Conservation (phyloP, 352 stramenopile genomes). For the Globisporangium heterothallicum region DNA sequence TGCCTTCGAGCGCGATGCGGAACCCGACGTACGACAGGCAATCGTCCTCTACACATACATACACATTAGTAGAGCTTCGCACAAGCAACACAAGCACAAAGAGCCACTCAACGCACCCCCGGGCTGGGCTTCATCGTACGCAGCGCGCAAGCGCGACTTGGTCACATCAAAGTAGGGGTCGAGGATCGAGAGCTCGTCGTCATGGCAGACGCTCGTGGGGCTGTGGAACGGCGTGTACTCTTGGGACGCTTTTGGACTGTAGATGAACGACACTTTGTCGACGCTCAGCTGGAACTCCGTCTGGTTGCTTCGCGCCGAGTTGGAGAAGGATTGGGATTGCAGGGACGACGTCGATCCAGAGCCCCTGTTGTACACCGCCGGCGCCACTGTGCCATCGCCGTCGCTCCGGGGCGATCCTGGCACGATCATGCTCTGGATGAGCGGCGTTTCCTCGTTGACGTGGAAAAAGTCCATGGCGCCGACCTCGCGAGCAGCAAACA, state of each 20-base stretch:
- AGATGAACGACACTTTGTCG: slow-evolving; percentile 81
- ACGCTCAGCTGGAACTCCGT: slow-evolving; percentile 72
- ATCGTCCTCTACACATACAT: slow-evolving; percentile 20
- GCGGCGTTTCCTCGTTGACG: slow-evolving; percentile 37
- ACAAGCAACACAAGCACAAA: background rate
- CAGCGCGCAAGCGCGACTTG: slow-evolving; percentile 53
- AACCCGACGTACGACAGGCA: slow-evolving; percentile 54
- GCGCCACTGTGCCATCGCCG: slow-evolving; percentile 10
- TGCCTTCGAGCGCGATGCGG: slow-evolving; percentile 44
- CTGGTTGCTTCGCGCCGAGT: slow-evolving; percentile 16
- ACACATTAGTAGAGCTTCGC: background rate
- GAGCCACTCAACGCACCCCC: slow-evolving; percentile 18
- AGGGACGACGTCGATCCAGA: slow-evolving; percentile 13
- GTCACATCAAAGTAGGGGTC: slow-evolving; percentile 86
- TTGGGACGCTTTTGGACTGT: slow-evolving; percentile 46
- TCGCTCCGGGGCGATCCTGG: slow-evolving; percentile 32
- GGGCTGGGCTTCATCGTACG: slow-evolving; percentile 59
- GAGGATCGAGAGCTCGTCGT: slow-evolving; percentile 79
- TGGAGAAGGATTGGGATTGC: slow-evolving; percentile 9
- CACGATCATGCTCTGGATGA: slow-evolving; percentile 20
- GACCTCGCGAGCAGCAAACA: no score
- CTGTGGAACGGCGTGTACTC: slow-evolving; percentile 56
- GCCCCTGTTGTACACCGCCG: slow-evolving; percentile 10
- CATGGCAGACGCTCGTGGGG: slow-evolving; percentile 23
- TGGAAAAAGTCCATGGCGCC: slow-evolving; percentile 50